Evolutionary conservation across 805 yeast genomes (phyloP), one percentile per base, ranked within the genome.

Genomic region (Candida krabiensis): DNA sequence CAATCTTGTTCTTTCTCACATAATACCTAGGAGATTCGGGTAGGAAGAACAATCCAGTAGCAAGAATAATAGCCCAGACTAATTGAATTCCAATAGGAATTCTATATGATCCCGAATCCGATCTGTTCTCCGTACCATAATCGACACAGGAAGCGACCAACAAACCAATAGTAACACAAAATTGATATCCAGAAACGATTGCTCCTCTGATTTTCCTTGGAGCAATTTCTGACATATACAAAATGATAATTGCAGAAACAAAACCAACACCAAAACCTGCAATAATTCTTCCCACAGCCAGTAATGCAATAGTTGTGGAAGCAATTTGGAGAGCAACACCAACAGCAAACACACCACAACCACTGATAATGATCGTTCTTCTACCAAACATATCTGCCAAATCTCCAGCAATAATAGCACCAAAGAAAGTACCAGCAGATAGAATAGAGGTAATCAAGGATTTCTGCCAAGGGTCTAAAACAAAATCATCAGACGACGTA

Each of bases 181-280:
- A 62, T 60, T 86, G 95, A 60, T 83, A 86, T 39, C 84, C 73
- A 38, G 85, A 77, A 32, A 85, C 88, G 44, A 83, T 70, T 14
- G 88, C 77, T 50, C 95, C 95, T 66, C 95, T 72, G 35, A 85
- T 76, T 72, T 84, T 80, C 52, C 75, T 79, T 19, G 93, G 93
- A 13, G 88, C 76, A 26, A 86, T 80, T 60, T 85, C 87, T 22
- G 90, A 83, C 68, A 83, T 82, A 58, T 84, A 85, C 58, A 86
- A 64, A 35, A 95, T 90, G 23, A 83, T 85, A 41, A 83, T 70
- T 30, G 89, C 87, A 26, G 90, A 79, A 27, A 85, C 71, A 44
- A 79, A 77, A 50, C 96, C 96, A 43, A 86, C 87, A 41, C 86
- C 86, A 9, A 83, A 50, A 41, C 96, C 95, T 19, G 86, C 80